phyloP scores from a whole-genome alignment of 208 protist genomes.

The Porcisia hertigi region DNA sequence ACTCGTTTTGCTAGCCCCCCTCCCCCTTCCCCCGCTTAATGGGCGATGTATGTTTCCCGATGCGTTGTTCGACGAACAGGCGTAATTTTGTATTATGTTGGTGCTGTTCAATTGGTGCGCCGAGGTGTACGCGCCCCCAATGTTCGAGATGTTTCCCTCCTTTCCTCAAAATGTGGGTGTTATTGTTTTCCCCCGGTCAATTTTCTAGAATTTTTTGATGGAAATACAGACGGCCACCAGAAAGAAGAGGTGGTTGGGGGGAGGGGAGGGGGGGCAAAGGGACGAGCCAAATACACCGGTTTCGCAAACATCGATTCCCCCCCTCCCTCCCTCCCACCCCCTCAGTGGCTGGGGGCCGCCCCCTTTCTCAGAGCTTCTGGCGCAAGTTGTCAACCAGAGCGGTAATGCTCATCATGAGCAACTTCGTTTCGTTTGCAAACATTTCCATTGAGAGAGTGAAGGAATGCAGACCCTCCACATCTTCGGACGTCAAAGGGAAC shows the following conservation, averaged over 20 bases:
- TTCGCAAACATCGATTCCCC: too few relatives aligned
- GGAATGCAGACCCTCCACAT: slow-evolving; percentile 80
- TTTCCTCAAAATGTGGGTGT: not conserved
- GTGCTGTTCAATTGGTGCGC: not conserved
- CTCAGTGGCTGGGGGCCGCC: not conserved
- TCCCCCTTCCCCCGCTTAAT: not conserved
- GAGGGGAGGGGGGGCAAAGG: too few relatives aligned
- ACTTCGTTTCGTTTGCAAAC: slow-evolving; percentile 84
- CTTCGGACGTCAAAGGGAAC: slow-evolving; percentile 76
- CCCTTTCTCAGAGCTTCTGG: slow-evolving; percentile 34
- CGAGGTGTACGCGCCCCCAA: not conserved
- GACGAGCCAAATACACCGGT: too few relatives aligned
- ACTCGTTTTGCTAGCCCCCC: not conserved
- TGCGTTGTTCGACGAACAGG: not conserved
- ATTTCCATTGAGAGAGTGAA: slow-evolving; percentile 78
- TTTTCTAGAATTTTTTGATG: too few relatives aligned
- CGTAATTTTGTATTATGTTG: not conserved
- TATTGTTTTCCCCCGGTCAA: too few relatives aligned
- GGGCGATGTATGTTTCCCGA: not conserved
- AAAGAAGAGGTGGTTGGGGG: too few relatives aligned
- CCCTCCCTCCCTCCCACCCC: not conserved
- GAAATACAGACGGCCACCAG: too few relatives aligned
- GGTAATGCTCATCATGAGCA: slow-evolving; percentile 68
- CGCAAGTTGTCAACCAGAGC: slow-evolving; percentile 73
- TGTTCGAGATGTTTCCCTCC: not conserved